Evolutionary conservation across 192 early-diverging fungal species (phyloP), one percentile per base, ranked within the genome.

Genomic region (Coemansia erecta): DNA sequence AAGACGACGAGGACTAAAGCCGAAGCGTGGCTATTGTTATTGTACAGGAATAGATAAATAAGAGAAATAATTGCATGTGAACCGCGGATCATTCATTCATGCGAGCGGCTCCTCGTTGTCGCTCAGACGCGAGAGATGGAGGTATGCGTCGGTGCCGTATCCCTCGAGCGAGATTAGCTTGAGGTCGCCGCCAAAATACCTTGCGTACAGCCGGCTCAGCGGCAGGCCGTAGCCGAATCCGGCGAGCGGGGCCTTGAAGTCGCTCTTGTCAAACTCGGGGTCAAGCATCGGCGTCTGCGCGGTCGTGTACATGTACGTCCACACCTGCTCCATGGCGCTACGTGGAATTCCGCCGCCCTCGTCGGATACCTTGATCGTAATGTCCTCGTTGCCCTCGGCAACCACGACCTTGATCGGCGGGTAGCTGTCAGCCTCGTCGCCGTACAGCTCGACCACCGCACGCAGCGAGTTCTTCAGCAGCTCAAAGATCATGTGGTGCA

Each of bases 401-500:
- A 98, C 89, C 22, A 98, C 90, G 8, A 98, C 77, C 71, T 92
- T 94, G 70, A 98, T 93, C n/a, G 91, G 85, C 40, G 96, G 96
- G 73, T 89, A 98, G 40, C 85, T 82, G 23, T 94, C 92, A 28
- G 81, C 81, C 51, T 94, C 92, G 53, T 84, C 81, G 28, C 92
- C 93, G 72, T 88, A 90, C 53, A 86, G 81, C 78, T 98, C 96
- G 28, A 98, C 93, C 6, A 94, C 88, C 12, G 96, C 96, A 31
- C 96, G 88, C 56, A 98, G 82, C 22, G 90, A 92, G 81, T 98
- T 98, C 77, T 98, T 98, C 51, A 98, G 79, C 44, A 98, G 81
- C 85, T 98, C 96, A 81, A 98, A 98, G 17, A 97, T 60, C 92
- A 96, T 95, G 72, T 98, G 95, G 71, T 92, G 94, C 74, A 98